These are phyloP conservation scores for Termitomyces sp. DNA, from an alignment of 768 basidiomycete genomes.

Conservation along the genomic window DNA sequence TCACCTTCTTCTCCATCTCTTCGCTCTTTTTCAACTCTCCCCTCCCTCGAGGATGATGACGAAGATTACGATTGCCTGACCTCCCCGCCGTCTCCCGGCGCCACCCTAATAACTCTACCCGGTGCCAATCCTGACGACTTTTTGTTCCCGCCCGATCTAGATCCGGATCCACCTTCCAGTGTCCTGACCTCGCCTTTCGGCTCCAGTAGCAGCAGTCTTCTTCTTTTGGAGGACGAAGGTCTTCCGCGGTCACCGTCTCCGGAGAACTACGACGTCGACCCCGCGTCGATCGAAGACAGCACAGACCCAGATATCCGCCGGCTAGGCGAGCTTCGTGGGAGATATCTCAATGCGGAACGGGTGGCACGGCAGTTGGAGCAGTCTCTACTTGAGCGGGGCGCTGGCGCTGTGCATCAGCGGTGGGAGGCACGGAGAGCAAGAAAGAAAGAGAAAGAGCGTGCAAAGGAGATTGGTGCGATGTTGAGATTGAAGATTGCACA, in stretches of 20 bases:
- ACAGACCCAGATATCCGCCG: constrained; percentile 34
- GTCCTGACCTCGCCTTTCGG: constrained; percentile 1
- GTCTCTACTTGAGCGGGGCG: constrained; percentile 27
- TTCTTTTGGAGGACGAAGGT: constrained; percentile 36
- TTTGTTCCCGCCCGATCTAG: constrained; percentile 14
- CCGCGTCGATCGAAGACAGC: constrained; percentile 25
- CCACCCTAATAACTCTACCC: constrained; percentile 26
- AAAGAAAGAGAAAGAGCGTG: constrained; percentile 51
- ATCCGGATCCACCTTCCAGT: not conserved
- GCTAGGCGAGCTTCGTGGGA: constrained; percentile 37
- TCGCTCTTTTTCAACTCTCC: constrained; percentile 15
- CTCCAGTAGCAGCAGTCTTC: constrained; percentile 21
- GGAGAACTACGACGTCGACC: constrained; percentile 35
- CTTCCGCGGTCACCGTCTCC: constrained; percentile 41
- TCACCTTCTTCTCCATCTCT: constrained; percentile 18
- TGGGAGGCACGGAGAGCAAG: constrained; percentile 40
- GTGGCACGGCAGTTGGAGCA: constrained; percentile 17
- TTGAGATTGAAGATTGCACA: constrained; percentile 49
- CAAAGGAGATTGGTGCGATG: constrained; percentile 52
- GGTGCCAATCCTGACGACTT: constrained; percentile 33
- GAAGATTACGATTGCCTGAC: constrained; percentile 1
- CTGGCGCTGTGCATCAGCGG: constrained; percentile 31
- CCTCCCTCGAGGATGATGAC: constrained; percentile 26
- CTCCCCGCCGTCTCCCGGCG: constrained; percentile 19
- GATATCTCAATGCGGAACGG: constrained; percentile 19